Evolutionary conservation across 2,329 filamentous ascomycete genomes (phyloP), one percentile per base, ranked within the genome.

Genomic region (Emmonsiellopsis sp.): DNA sequence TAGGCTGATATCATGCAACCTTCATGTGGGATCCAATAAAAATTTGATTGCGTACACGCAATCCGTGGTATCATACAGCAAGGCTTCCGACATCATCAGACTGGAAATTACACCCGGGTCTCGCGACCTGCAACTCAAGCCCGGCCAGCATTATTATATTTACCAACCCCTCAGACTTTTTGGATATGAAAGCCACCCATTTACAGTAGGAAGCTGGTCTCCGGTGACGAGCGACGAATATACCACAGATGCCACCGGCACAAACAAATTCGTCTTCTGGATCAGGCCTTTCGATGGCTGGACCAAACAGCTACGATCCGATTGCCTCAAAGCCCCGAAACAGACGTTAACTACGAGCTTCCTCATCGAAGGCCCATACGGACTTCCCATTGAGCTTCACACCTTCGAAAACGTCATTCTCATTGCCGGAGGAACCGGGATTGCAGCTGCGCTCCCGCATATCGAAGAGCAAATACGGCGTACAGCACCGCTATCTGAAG

Each of bases 151-250:
- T 59, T 79, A 76, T 55, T 77, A 73, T 59, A 61, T 79, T 7
- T 76, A 78, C 53, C 66, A 70, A 44, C 67, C 71, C 0, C 54
- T 68, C 2, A 65, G 63, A 26, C 65, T 71, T 48, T 61, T 64
- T 16, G 66, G 71, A 0, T 78, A 72, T 60, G 72, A 78, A 52
- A 78, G 71, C 53, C 76, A 79, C 55, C 76, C 76, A 1, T 78
- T 79, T 59, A 73, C 70, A 0, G 55, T 73, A 1, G 70, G 62
- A 8, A 56, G 53, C 38, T 61, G 58, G 55, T 32, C 41, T 35
- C 13, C 40, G 6, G 15, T 51, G 13, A 32, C 34, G 26, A n/a
- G 37, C 32, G 32, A 49, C 13, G 40, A 31, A 48, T 11, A 26
- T 30, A 9, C 40, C 10, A 20, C 34, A n/a, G 47, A 31, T n/a